phyloP scores from a whole-genome alignment of 331 rosid species.

The Prunus yedoensis region DNA sequence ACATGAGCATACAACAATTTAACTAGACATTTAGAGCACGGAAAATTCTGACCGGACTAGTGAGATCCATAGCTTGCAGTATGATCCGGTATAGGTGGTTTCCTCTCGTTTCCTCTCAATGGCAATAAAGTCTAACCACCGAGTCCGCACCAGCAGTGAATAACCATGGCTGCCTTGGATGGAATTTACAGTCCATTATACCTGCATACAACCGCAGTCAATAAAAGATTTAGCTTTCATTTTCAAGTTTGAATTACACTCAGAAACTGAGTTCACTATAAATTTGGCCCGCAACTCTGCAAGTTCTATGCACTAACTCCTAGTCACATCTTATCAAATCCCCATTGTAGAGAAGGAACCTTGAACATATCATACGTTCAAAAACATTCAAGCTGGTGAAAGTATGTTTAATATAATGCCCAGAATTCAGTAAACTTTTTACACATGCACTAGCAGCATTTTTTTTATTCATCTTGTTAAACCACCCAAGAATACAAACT shows the following conservation, averaged over 20 bases:
- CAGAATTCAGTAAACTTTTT: neutral
- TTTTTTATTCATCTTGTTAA: neutral
- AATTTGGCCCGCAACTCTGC: neutral
- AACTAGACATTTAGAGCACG: neutral
- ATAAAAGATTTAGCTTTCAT: neutral
- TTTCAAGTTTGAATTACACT: neutral
- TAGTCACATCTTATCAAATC: neutral
- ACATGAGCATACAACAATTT: neutral
- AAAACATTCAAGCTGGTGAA: neutral
- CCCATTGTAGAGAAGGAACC: neutral
- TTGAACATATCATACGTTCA: neutral
- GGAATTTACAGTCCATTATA: slow-evolving; percentile 90
- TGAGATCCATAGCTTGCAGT: neutral
- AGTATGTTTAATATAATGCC: neutral
- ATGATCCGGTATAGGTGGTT: neutral
- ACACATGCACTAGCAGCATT: neutral
- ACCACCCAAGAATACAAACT: slow-evolving; percentile 11
- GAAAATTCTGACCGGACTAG: neutral
- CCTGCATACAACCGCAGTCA: slow-evolving; percentile 47
- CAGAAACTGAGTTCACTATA: neutral
- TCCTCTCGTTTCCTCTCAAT: slow-evolving; percentile 31
- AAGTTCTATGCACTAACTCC: no score
- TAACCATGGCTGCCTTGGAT: slow-evolving; percentile 95
- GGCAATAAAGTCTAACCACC: slow-evolving; percentile 69
- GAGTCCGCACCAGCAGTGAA: slow-evolving; percentile 94